A percentile compares a stretch with the other conserved stretches of the same genome.
Conservation (phyloP, 345 rosid genomes). For the Hypericum perforatum region DNA sequence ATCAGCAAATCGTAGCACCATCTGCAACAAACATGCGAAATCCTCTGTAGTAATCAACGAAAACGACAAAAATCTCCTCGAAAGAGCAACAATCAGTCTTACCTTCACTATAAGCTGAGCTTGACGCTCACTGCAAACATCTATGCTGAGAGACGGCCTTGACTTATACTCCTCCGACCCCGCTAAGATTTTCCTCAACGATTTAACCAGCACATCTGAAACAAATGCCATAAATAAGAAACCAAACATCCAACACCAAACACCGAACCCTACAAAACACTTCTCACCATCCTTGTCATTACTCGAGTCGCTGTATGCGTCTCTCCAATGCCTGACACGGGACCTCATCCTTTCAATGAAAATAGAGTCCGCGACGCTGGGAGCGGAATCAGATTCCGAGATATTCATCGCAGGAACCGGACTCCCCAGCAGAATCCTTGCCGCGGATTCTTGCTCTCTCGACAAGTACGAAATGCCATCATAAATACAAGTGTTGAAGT, state of each 20-base stretch:
- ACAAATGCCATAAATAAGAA: no score
- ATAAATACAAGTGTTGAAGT: constrained; percentile 76
- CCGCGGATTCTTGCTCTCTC: constrained; percentile 65
- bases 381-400: constrained; percentile 29
- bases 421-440: constrained; percentile 45
- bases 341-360: constrained; percentile 55
- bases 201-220: constrained; percentile 23
- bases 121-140: constrained; percentile 81
- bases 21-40: constrained; percentile 26
- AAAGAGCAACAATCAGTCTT: not conserved
- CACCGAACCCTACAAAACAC: no score
- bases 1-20: constrained; percentile 49
- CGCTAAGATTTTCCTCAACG: constrained; percentile 46
- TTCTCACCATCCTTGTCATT: constrained; percentile 39
- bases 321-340: constrained; percentile 65
- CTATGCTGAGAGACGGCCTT: constrained; percentile 66
- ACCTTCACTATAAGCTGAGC: constrained; percentile 67
- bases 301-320: constrained; percentile 30
- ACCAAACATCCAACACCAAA: no score
- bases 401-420: constrained; percentile 28
- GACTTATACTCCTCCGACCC: constrained; percentile 52
- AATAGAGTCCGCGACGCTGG: constrained; percentile 59
- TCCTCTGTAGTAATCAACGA: constrained; percentile 2
- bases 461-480: constrained; percentile 87
- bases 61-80: not conserved